Percentiles rank a stretch among this genome's conserved stretches.
These are phyloP conservation scores for Astrocystis sublimbata DNA, from an alignment of 495 filamentous ascomycete species.

Conservation along the genomic window DNA sequence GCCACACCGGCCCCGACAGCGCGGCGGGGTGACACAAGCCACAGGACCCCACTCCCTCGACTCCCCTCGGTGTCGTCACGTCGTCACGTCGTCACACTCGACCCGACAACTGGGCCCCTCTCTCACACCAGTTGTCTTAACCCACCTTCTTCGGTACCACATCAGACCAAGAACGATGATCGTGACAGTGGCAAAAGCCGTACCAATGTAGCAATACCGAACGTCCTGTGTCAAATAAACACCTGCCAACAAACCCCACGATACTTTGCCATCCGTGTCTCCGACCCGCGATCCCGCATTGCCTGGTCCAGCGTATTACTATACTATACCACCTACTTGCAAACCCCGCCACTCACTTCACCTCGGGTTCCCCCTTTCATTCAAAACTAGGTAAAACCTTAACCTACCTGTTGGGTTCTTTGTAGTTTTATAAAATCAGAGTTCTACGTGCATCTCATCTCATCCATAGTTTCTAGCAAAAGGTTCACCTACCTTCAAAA, in stretches of 20 bases:
- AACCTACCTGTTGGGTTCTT: neutral
- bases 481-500: too few relatives aligned
- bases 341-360: neutral
- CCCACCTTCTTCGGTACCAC: neutral
- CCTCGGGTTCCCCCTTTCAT: neutral
- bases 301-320: too few relatives aligned
- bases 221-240: neutral
- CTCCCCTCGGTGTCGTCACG: conserved; percentile 1
- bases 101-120: neutral
- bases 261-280: neutral
- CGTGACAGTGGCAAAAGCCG: neutral
- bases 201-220: neutral
- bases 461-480: too few relatives aligned
- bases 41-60: neutral
- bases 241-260: neutral
- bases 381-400: too few relatives aligned
- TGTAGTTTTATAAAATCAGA: neutral
- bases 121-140: conserved; percentile 1
- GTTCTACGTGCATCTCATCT: neutral
- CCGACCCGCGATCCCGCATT: neutral
- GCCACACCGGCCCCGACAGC: neutral
- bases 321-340: too few relatives aligned
- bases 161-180: neutral
- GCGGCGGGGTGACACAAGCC: neutral
- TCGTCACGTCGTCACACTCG: too few relatives aligned